Evolutionary conservation across 1,139 yeast genomes (phyloP).

Genomic region (Blastobotrys elegans): DNA sequence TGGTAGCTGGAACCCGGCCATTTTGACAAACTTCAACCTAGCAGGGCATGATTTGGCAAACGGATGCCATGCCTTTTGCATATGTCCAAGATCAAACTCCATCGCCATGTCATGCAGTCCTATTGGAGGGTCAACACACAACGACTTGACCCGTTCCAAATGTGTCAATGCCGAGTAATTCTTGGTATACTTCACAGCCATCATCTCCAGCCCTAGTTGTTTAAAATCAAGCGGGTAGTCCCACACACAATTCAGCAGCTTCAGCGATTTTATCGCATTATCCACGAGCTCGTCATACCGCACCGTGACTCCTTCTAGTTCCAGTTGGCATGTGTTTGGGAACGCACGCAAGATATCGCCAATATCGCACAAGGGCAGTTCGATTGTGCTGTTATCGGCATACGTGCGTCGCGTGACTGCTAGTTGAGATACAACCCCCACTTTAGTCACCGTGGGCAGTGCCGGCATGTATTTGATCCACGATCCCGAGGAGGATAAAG

Average conservation of each 20-base stretch:
- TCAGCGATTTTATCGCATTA: conserved; percentile 2
- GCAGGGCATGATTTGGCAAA: conserved; percentile 2
- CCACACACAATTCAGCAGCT: conserved; percentile 14
- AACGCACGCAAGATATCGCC: conserved; percentile 11
- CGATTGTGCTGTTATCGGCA: conserved; percentile 7
- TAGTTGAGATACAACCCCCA: conserved; percentile 9
- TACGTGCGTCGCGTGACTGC: conserved; percentile 2
- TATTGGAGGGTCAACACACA: conserved; percentile 12
- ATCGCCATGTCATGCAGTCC: conserved; percentile 4
- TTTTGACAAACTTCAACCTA: background rate
- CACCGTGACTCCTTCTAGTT: conserved; percentile 12
- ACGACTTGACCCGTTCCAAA: conserved; percentile 13
- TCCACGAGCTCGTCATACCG: conserved; percentile 7
- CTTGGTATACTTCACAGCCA: conserved; percentile 6
- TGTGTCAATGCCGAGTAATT: conserved; percentile 12
- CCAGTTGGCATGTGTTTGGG: conserved; percentile 6
- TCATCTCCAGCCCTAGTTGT: conserved; percentile 4
- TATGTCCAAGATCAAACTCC: conserved; percentile 9
- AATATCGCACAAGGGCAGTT: conserved; percentile 12
- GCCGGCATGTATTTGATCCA: conserved; percentile 15
- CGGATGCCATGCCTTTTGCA: conserved; percentile 15
- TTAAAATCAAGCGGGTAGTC: conserved; percentile 13
- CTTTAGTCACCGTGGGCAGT: background rate
- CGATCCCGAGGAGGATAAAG: conserved; percentile 5
- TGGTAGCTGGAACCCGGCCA: conserved; percentile 14